These are phyloP conservation scores for Tolypocladium inflatum DNA, from an alignment of 2,329 filamentous ascomycete genomes.

Conservation along the genomic window DNA sequence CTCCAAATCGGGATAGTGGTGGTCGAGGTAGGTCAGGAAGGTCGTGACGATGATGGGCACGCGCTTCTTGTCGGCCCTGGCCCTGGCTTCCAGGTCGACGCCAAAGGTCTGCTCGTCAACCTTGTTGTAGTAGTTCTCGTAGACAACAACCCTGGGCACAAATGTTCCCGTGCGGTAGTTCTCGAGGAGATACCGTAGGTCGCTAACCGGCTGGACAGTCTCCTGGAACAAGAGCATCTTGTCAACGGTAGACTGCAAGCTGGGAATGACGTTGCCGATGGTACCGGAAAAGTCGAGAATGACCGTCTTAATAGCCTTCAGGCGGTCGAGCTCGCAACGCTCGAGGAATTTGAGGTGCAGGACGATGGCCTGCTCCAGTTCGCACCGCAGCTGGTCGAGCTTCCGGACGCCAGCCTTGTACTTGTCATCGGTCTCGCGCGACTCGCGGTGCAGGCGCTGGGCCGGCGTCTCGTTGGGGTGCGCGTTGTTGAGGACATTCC, in stretches of 20 bases:
- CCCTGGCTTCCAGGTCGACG: conserved; percentile 91
- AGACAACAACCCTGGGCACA: conserved; percentile 79
- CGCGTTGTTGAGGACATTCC: conserved; percentile 77
- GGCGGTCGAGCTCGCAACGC: conserved; percentile 87
- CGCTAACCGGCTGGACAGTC: conserved; percentile 87
- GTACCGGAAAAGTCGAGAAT: conserved; percentile 95
- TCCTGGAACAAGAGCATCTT: conserved; percentile 99
- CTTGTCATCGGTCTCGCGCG: conserved; percentile 80
- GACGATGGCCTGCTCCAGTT: conserved; percentile 90
- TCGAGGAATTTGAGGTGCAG: conserved; percentile 92
- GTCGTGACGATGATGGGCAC: conserved; percentile 89
- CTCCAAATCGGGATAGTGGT: conserved; percentile 94
- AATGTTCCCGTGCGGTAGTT: conserved; percentile 95
- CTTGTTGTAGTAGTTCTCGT: conserved; percentile 99
- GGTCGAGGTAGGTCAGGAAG: conserved; percentile 88
- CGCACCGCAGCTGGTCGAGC: conserved; percentile 84
- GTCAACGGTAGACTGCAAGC: conserved; percentile 88
- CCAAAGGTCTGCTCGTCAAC: conserved; percentile 97
- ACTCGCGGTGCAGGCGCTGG: conserved; percentile 80
- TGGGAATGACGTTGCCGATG: conserved; percentile 95
- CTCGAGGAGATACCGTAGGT: conserved; percentile 88
- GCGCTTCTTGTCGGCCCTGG: conserved; percentile 87
- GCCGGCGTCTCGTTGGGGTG: conserved; percentile 89
- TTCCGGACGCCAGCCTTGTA: conserved; percentile 83
- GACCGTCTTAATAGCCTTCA: conserved; percentile 97